phyloP scores from a whole-genome alignment of 352 stramenopile species.

The Pythium dissimile region DNA sequence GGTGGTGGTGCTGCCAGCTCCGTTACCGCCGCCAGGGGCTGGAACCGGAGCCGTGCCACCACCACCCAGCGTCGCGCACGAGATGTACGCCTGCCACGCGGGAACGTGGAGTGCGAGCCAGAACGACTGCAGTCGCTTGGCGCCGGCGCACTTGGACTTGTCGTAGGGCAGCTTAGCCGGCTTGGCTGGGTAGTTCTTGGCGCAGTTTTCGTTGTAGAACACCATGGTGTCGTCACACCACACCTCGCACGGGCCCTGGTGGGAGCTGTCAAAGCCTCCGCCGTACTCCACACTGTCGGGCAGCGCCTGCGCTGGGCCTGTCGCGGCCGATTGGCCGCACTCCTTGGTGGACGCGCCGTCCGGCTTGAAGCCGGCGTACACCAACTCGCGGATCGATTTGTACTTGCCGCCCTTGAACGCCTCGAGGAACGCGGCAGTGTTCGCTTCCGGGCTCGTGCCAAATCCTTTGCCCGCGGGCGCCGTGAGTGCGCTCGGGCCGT shows the following conservation, averaged over 20 bases:
- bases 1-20: background rate
- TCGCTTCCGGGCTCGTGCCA: constrained; percentile 11
- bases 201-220: constrained; percentile 49
- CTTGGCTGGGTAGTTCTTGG: constrained; percentile 29
- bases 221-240: constrained; percentile 44
- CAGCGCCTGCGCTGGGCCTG: background rate
- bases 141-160: constrained; percentile 33
- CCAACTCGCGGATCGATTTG: constrained; percentile 16
- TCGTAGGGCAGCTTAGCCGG: constrained; percentile 40
- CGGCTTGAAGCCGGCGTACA: constrained; percentile 13
- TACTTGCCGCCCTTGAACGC: constrained; percentile 23
- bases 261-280: constrained; percentile 26
- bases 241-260: constrained; percentile 42
- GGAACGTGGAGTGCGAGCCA: background rate
- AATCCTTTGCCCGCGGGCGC: constrained; percentile 5
- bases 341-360: constrained; percentile 9
- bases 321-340: constrained; percentile 14
- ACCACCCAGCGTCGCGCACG: background rate
- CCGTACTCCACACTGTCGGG: constrained; percentile 25
- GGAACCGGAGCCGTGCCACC: background rate
- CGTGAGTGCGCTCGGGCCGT: background rate
- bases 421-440: constrained; percentile 23
- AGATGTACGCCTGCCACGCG: background rate
- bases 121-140: constrained; percentile 25
- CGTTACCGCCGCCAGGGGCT: too few species aligned